These are phyloP conservation scores for Corchorus olitorius DNA, from an alignment of 345 rosid genomes.

Conservation along the genomic window DNA sequence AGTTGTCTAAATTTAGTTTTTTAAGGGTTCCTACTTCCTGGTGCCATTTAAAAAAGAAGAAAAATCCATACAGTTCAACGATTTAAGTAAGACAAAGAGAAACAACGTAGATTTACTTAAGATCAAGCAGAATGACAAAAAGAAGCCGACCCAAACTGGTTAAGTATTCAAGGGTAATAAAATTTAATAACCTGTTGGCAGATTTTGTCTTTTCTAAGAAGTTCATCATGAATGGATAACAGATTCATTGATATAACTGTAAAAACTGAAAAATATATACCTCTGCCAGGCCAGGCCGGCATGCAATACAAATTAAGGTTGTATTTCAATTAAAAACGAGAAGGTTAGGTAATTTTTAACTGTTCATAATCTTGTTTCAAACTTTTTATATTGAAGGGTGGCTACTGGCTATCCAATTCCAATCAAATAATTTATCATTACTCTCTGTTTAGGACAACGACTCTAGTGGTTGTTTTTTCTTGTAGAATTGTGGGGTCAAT, in stretches of 20 bases:
- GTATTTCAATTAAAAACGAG: neutral
- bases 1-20: neutral
- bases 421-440: neutral
- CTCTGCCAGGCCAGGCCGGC: constrained; percentile 11
- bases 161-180: constrained; percentile 2
- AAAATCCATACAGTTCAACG: neutral
- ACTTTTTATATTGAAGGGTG: neutral
- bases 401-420: neutral
- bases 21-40: neutral
- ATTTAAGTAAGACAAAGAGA: neutral
- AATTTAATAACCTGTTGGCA: neutral
- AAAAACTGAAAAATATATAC: no score
- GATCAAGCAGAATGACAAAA: neutral
- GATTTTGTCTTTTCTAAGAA: neutral
- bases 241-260: neutral
- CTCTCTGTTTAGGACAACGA: neutral
- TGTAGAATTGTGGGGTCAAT: neutral
- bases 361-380: neutral
- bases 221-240: neutral
- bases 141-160: neutral
- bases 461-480: constrained; percentile 1
- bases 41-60: no score
- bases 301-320: neutral
- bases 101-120: neutral
- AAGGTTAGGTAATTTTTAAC: neutral